A percentile compares a stretch with the other conserved stretches of the same genome.
These are phyloP conservation scores for Trichoderma sp. DNA, from an alignment of 2,329 filamentous ascomycete genomes.

Conservation along the genomic window DNA sequence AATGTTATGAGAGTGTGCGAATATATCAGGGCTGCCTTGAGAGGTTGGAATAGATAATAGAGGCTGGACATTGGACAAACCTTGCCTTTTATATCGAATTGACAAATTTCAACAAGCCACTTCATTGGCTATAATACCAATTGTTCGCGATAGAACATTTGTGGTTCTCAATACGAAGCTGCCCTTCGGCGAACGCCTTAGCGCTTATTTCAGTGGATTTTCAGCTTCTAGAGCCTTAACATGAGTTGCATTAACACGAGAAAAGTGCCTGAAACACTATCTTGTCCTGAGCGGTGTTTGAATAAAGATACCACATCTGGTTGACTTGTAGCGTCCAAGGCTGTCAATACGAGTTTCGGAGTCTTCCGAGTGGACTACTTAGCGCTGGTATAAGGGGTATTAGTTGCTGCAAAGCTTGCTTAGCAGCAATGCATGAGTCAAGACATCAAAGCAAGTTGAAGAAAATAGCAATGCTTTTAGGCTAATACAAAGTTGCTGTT, in stretches of 20 bases:
- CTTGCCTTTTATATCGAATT: neutral
- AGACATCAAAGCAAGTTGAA: neutral
- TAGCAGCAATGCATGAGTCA: neutral
- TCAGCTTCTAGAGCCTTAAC: neutral
- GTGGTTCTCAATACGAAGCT: neutral
- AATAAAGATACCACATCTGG: neutral
- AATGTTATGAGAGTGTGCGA: neutral
- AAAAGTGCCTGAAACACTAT: neutral
- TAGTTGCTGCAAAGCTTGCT: neutral
- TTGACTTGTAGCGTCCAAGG: no score
- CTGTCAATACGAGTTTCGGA: neutral
- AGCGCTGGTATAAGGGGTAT: neutral
- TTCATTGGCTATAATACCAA: neutral
- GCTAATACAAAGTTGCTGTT: neutral
- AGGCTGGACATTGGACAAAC: neutral
- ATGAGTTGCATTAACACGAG: neutral
- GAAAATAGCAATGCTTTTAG: neutral
- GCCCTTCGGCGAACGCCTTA: neutral
- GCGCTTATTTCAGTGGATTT: neutral
- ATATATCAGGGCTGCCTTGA: neutral
- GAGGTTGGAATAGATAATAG: neutral
- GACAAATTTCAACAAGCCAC: neutral
- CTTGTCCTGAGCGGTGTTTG: neutral
- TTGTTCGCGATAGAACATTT: neutral
- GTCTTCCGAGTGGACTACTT: neutral